These are phyloP conservation scores for Lentinula aciculospora DNA, from an alignment of 768 basidiomycete species.

Conservation along the genomic window DNA sequence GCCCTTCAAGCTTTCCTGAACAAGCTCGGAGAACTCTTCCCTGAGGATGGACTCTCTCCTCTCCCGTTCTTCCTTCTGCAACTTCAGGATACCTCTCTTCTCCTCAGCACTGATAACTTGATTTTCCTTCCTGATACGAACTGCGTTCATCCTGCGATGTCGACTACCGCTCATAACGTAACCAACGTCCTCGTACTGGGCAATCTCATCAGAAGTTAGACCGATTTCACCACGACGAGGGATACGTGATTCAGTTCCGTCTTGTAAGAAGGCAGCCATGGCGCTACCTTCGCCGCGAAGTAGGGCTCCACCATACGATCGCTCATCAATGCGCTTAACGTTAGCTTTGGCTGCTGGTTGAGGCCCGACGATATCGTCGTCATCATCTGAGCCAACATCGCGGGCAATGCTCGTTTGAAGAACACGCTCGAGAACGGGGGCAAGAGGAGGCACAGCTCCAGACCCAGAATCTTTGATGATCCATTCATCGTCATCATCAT, in stretches of 20 bases:
- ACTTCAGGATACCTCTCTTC: conserved; percentile 90
- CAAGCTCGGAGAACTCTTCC: conserved; percentile 85
- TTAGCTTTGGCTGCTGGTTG: conserved; percentile 47
- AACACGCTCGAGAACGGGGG: conserved; percentile 13
- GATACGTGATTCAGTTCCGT: conserved; percentile 79
- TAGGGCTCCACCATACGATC: conserved; percentile 85
- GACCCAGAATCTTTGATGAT: conserved; percentile 46
- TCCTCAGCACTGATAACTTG: conserved; percentile 99
- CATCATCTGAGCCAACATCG: conserved; percentile 16
- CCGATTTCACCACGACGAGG: conserved; percentile 99
- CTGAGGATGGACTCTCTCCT: conserved; percentile 86
- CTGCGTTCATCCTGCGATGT: conserved; percentile 97
- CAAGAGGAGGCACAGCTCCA: conserved; percentile 12
- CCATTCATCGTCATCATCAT: conserved; percentile 55
- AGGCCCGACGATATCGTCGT: conserved; percentile 66
- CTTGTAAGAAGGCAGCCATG: conserved; percentile 95
- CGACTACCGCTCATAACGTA: conserved; percentile 98
- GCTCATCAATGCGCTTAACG: conserved; percentile 60
- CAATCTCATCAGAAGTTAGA: conserved; percentile 82
- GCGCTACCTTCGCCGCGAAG: conserved; percentile 94
- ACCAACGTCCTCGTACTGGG: conserved; percentile 79
- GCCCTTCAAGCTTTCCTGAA: conserved; percentile 68
- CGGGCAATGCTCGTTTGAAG: neutral
- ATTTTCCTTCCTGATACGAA: conserved; percentile 98
- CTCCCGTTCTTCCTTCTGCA: conserved; percentile 92